Conservation (phyloP, 2,329 filamentous ascomycete species). For the Dactylonectria macrodidyma region DNA sequence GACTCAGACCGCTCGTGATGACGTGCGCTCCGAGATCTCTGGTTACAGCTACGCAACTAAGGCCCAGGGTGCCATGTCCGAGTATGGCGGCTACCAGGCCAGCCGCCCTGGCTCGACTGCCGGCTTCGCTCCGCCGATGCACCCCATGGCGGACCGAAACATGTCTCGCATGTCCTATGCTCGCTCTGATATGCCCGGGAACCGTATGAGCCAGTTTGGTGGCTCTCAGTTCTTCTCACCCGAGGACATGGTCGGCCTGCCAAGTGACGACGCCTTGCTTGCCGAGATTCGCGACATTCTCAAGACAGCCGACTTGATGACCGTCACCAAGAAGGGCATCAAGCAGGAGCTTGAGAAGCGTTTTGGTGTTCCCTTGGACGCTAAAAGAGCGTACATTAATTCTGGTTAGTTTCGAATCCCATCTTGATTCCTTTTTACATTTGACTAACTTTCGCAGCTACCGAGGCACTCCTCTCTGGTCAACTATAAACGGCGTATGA, state of each 20-base stretch:
- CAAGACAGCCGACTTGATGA: conserved; percentile 94
- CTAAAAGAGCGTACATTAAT: conserved; percentile 93
- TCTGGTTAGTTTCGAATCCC: conserved; percentile 75
- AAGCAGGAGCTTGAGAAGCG: conserved; percentile 93
- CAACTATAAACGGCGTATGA: conserved; percentile 69
- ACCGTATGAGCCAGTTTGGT: conserved; percentile 74
- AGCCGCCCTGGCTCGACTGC: conserved; percentile 71
- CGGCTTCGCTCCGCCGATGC: conserved; percentile 58
- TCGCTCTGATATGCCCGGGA: conserved; percentile 75
- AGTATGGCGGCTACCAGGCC: conserved; percentile 78
- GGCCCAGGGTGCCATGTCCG: conserved; percentile 74
- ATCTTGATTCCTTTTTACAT: not conserved
- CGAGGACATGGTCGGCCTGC: conserved; percentile 82
- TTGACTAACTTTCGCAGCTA: conserved; percentile 65
- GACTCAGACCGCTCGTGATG: conserved; percentile 85
- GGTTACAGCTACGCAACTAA: conserved; percentile 96
- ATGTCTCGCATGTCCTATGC: conserved; percentile 85
- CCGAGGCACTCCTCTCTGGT: conserved; percentile 84
- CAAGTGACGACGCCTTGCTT: conserved; percentile 89
- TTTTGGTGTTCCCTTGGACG: conserved; percentile 89
- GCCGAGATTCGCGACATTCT: conserved; percentile 96
- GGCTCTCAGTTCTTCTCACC: conserved; percentile 72
- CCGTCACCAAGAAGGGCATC: conserved; percentile 97
- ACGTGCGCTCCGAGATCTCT: conserved; percentile 89
- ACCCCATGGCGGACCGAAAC: conserved; percentile 62